Base-by-base conservation (phyloP, 2,329 filamentous ascomycete species). In the Aspergillus japonicus region DNA sequence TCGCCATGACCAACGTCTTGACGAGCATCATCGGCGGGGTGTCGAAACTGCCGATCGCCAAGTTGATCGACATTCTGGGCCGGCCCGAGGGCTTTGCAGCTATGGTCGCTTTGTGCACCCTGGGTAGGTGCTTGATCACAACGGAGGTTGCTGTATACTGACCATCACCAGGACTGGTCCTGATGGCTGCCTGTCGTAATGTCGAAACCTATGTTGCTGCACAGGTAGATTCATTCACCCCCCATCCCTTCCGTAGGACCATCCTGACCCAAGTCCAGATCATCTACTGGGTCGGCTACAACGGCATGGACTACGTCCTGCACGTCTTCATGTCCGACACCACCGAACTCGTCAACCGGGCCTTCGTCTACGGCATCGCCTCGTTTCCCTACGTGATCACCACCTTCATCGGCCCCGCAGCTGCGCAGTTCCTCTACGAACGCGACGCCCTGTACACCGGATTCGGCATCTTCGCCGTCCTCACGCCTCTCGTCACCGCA, bases 261-360 rank as follows among this genome's bases (percentile, higher is more conserved):
- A 10, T 6, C 12, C 50, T 39, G 16, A 50, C 49, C n/a, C 49
- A 19, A 7, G 24, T 2, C 26, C 11, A 57, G 56, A 31, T 57
- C 7, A 44, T 62, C 3, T 88, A 86, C 69, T 80, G 79, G 68
- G 80, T 87, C 35, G 87, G 87, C 6, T 62, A 77, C 57, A 78
- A 82, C 26, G 84, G 83, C 8, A 75, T 87, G 10, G 74, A 75
- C n/a, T 88, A 85, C 66, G 80, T 79, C 31, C 68, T 87, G 1
- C 79, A 77, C 47, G 79, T 89, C 53, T 83, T 89, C 68, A 79
- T 86, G 57, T 83, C 87, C 21, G 87, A 89, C 65, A 87, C 85
- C 0, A 85, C 87, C 0, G 77, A 78, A 0, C 77, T 89, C 35
- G 80, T 79, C 57, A 87, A 88, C 65, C 78, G 87, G 66, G 82